phyloP scores from a whole-genome alignment of 306 rosid species.

The Prunus davidiana region DNA sequence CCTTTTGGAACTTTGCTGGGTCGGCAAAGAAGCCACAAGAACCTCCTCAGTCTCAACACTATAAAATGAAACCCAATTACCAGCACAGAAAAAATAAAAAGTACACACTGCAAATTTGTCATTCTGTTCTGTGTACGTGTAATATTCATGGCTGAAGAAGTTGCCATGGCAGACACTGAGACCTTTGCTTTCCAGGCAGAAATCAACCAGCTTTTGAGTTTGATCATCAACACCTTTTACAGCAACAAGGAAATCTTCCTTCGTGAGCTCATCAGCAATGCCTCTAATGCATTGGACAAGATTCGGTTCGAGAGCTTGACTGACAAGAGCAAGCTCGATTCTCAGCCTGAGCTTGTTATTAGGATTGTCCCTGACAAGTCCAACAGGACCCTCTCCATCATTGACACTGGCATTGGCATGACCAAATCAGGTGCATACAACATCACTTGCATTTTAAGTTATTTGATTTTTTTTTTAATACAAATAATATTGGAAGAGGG shows the following conservation, averaged over 20 bases:
- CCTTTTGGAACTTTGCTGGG: not conserved
- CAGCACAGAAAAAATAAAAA: not conserved
- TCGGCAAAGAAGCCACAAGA: constrained; percentile 4
- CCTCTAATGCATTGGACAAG: constrained; percentile 36
- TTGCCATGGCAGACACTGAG: constrained; percentile 20
- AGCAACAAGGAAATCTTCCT: constrained; percentile 40
- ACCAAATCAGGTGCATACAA: constrained; percentile 29
- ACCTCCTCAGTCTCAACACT: not conserved
- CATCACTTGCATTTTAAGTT: not conserved
- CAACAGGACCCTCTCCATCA: constrained; percentile 30
- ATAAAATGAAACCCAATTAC: not conserved
- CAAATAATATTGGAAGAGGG: too few relatives aligned
- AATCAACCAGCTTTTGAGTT: constrained; percentile 37
- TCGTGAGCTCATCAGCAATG: constrained; percentile 33
- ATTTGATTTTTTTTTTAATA: too few relatives aligned
- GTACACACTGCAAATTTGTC: not conserved
- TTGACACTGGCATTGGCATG: constrained; percentile 37
- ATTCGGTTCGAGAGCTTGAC: constrained; percentile 35
- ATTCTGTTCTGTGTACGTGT: not conserved
- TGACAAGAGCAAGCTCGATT: constrained; percentile 30
- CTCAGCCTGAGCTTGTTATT: constrained; percentile 28
- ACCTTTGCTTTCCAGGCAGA: constrained; percentile 32
- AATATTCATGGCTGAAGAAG: constrained; percentile 18
- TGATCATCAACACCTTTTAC: constrained; percentile 38
- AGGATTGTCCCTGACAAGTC: constrained; percentile 26